Conservation (phyloP, 495 filamentous ascomycete genomes). For the Bacidia gigantensis region DNA sequence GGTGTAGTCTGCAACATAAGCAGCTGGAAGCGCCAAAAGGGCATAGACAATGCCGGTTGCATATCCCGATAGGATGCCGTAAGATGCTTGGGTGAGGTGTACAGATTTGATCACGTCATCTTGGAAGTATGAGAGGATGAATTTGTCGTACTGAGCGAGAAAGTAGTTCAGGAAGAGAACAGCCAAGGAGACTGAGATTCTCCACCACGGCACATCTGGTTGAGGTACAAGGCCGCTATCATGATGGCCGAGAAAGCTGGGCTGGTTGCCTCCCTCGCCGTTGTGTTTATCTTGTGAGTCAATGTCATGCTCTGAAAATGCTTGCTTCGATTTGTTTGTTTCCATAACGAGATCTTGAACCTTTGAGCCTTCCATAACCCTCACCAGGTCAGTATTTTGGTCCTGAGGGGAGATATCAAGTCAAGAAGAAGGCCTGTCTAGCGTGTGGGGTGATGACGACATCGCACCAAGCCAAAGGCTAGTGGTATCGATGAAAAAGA, state of each 20-base stretch:
- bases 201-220: slow-evolving; percentile 11
- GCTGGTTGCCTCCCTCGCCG: background rate
- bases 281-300: no score
- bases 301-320: no score
- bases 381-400: no score
- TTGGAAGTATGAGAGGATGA: slow-evolving; percentile 26
- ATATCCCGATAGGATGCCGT: slow-evolving; percentile 23
- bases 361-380: background rate
- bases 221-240: slow-evolving; percentile 1
- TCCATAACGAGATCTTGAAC: background rate
- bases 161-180: slow-evolving; percentile 26
- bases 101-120: slow-evolving; percentile 15
- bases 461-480: background rate
- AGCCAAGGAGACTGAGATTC: slow-evolving; percentile 11
- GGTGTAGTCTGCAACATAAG: slow-evolving; percentile 21
- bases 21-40: slow-evolving; percentile 19
- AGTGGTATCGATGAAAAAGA: background rate
- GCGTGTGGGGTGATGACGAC: background rate
- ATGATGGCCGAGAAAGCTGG: background rate
- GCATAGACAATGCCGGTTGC: slow-evolving; percentile 25
- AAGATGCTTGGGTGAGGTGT: slow-evolving; percentile 12
- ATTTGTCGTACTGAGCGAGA: slow-evolving; percentile 27
- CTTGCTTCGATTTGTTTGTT: background rate
- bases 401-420: background rate
- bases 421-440: background rate